Evolutionary conservation across 1,139 yeast species (phyloP), one percentile per base, ranked within the genome.

Genomic region (Debaryomycetaceae sp.): DNA sequence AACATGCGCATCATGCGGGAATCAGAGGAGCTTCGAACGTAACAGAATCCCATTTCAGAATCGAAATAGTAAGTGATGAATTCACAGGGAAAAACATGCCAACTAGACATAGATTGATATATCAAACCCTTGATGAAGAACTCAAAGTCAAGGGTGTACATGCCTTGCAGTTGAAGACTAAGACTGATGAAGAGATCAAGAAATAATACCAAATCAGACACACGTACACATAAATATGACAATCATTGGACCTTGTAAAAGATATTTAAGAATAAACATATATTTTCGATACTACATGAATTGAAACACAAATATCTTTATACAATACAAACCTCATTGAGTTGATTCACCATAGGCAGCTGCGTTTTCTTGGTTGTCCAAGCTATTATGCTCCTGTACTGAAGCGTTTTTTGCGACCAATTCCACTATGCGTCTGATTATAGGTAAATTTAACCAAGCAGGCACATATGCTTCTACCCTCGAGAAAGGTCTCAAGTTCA

Each of bases 381-480:
- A 39, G 40, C 41, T 47, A 36, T 42, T 44, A 3, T 63, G 52
- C 47, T 72, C 79, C 58, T 71, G 78, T 30, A 61, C 78, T 38
- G 75, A 65, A 17, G 91, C 95, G 60, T 85, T 85, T 66, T 81
- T 83, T 7, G 97, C 93, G 34, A 93, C 96, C 56, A 93, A 75
- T 62, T 90, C 97, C 37, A 91, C 89, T 44, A 93, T 83, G 64
- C 95, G 78, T 71, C 95, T 86, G 40, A 95, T 84, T 36, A 81
- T 85, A 39, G 98, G 98, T 53, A 90, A 81, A 53, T 86, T 88
- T 67, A 91, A 74, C 89, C 95, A 87, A 2, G 96, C 95, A 37
- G 99, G 99, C 49, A 95, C 95, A 60, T 91, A 93, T 1, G 97
- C 96, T 68, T 93, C 98, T 42, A 95, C 91, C 60, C 90, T 80